These are phyloP conservation scores for Citrullus amarus DNA, from an alignment of 306 rosid genomes.

Conservation along the genomic window DNA sequence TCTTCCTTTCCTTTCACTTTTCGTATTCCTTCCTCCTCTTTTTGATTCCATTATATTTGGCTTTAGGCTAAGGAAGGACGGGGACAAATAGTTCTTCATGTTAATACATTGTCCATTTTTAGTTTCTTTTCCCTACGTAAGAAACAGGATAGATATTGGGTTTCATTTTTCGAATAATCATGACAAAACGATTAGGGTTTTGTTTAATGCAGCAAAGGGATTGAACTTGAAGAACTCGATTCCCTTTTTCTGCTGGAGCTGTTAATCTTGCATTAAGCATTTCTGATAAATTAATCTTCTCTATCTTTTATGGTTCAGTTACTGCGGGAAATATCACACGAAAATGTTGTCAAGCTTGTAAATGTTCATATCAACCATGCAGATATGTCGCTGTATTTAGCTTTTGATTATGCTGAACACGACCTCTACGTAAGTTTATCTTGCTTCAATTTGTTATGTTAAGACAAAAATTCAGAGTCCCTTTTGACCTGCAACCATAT, in stretches of 20 bases:
- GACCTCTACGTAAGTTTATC: constrained; percentile 77
- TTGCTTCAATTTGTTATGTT: background rate
- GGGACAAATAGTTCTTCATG: background rate
- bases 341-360: constrained; percentile 88
- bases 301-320: constrained; percentile 38
- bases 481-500: background rate
- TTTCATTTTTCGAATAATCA: background rate
- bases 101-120: background rate
- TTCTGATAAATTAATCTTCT: background rate
- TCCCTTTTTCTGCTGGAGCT: background rate
- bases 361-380: constrained; percentile 89
- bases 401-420: constrained; percentile 92
- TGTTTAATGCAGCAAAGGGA: background rate
- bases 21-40: background rate
- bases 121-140: background rate
- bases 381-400: constrained; percentile 91
- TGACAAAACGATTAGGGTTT: background rate
- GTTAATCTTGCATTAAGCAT: background rate
- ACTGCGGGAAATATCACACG: constrained; percentile 83
- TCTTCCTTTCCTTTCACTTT: background rate
- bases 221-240: background rate
- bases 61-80: background rate
- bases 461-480: background rate
- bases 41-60: background rate
- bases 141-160: background rate